Percentiles rank a stretch among this genome's conserved stretches.
Evolutionary conservation across 257 asterid species (phyloP).

Genomic region (Nicotiana noctiflora): DNA sequence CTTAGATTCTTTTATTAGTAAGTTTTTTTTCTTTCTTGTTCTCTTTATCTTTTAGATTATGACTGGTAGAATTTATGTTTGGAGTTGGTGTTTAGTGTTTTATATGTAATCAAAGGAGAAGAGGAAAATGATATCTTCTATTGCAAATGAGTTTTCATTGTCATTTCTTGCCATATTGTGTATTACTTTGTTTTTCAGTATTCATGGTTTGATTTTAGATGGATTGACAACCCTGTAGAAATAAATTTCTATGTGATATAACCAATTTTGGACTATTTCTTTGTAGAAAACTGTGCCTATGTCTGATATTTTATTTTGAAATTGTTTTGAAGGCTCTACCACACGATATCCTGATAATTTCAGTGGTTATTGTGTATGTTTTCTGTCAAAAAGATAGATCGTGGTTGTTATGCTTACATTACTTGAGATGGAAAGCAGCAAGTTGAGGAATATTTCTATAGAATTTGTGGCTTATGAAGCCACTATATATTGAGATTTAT

Average conservation of each 20-base stretch:
- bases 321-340: neutral
- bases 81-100: neutral
- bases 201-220: neutral
- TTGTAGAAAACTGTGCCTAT: neutral
- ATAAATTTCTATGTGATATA: neutral
- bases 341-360: neutral
- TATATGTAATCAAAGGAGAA: neutral
- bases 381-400: neutral
- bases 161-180: neutral
- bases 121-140: neutral
- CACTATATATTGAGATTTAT: neutral
- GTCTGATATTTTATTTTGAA: neutral
- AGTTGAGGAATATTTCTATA: neutral
- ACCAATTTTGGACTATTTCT: neutral
- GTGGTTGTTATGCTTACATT: constrained; percentile 1
- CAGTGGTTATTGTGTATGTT: neutral
- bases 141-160: neutral
- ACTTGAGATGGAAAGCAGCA: neutral
- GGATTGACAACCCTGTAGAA: neutral
- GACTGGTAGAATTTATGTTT: neutral
- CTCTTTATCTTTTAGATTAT: neutral
- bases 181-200: neutral
- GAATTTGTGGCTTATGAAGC: neutral
- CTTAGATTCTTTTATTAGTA: neutral
- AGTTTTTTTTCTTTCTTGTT: neutral